Percentiles rank a stretch among this genome's conserved stretches.
Evolutionary conservation across 371 early-diverging fungal genomes (phyloP).

Genomic region (Mortierella sp.): DNA sequence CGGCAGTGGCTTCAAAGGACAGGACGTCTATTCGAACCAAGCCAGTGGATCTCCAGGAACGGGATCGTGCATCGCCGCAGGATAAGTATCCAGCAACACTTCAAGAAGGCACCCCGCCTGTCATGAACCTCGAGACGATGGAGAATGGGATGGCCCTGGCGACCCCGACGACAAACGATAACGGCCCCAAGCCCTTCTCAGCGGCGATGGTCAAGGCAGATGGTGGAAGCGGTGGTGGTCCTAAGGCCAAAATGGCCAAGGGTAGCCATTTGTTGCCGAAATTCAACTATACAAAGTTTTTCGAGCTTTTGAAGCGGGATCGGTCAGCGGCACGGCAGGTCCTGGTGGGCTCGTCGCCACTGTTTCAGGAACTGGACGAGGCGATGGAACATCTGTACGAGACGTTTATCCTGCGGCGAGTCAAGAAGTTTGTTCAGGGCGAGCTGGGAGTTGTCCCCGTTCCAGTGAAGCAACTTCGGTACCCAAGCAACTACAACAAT

Average conservation of each 20-base stretch:
- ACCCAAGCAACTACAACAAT: background rate
- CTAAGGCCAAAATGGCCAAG: conserved; percentile 28
- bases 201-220: background rate
- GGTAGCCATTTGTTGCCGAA: conserved; percentile 27
- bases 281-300: conserved; percentile 52
- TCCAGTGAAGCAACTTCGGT: conserved; percentile 36
- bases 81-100: background rate
- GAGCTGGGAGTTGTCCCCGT: conserved; percentile 37
- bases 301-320: conserved; percentile 41
- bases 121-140: too few relatives aligned
- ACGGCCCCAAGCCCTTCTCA: background rate
- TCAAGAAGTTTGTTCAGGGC: conserved; percentile 44
- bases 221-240: background rate
- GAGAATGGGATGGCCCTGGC: background rate
- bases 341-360: conserved; percentile 58
- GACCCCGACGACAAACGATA: background rate
- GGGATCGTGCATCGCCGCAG: background rate
- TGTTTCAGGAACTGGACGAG: conserved; percentile 54
- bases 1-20: background rate
- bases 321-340: conserved; percentile 42
- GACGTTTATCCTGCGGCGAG: conserved; percentile 51
- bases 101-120: too few relatives aligned
- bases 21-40: background rate
- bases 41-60: background rate
- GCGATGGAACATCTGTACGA: conserved; percentile 53